Evolutionary conservation across 192 early-diverging fungal species (phyloP), one percentile per base, ranked within the genome.

Genomic region (Coemansia sp.): DNA sequence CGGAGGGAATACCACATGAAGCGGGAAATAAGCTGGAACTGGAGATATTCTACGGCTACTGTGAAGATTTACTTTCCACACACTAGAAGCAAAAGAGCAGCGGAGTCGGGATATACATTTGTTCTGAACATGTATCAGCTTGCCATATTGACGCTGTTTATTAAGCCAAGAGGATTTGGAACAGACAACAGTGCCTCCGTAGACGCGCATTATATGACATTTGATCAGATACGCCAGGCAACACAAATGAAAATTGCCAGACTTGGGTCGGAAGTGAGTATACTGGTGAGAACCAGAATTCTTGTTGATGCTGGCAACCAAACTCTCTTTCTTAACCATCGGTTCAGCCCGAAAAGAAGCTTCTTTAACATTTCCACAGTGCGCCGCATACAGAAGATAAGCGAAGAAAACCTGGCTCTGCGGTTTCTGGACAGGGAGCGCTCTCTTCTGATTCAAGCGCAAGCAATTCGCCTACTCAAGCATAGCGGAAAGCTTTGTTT

Each of bases 131-230:
- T 88, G 0, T 96, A 89, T 72, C 95, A 98, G 76, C 93, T 96
- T 90, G 92, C 90, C 40, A 88, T 98, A 10, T 83, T 98, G 38
- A 76, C 93, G 39, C 91, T 92, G 72, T 98, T 90, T 79, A 96
- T 95, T 64, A 61, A 57, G 44, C 44, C 44, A 45, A 45, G 44
- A 9, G 44, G 44, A 9, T 14, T 45, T 45, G 44, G 44, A 45
- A 7, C 44, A 9, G 44, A 14, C 4, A 12, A 45, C 32, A 32
- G 32, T 4, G 44, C 10, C 44, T 45, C 44, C 5, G 10, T 14
- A 14, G 13, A 45, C 0, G 44, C 10, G 13, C 44, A 1, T 9
- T 45, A 14, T 45, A 1, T 45, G 44, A 45, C 44, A 14, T 1
- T 45, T 45, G 44, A 14, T 12, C 2, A 5, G 44, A 45, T 45